These are phyloP conservation scores for Claviceps citrina DNA, from an alignment of 2,329 filamentous ascomycete species.

Conservation along the genomic window DNA sequence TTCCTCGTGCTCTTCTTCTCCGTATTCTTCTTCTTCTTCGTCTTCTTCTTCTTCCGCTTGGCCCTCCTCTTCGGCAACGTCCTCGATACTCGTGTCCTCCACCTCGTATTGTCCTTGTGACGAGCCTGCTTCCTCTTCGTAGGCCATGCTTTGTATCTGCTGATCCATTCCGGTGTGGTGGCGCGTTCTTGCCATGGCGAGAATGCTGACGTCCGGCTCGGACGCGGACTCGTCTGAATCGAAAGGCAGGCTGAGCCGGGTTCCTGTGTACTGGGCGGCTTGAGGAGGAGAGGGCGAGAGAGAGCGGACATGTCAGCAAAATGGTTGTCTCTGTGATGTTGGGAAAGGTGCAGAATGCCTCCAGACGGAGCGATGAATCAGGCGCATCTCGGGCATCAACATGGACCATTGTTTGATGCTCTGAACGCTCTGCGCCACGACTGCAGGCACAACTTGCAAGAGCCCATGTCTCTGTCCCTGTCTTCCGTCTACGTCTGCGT, in stretches of 20 bases:
- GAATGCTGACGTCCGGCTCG: slow-evolving; percentile 23
- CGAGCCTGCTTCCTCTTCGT: slow-evolving; percentile 13
- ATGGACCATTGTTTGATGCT: not conserved
- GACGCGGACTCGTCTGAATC: slow-evolving; percentile 22
- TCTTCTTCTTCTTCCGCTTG: slow-evolving; percentile 19
- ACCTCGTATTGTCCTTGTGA: slow-evolving; percentile 18
- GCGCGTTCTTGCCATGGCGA: slow-evolving; percentile 19
- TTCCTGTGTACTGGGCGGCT: slow-evolving; percentile 17
- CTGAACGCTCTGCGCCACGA: not conserved
- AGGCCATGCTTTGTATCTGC: slow-evolving; percentile 12
- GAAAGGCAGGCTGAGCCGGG: slow-evolving; percentile 22
- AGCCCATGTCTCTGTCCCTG: too few species aligned
- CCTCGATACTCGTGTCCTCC: slow-evolving; percentile 17
- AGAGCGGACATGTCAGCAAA: too few species aligned
- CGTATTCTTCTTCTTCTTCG: slow-evolving; percentile 20
- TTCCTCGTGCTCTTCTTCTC: slow-evolving; percentile 22
- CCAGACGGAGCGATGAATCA: too few species aligned
- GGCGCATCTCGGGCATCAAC: not conserved
- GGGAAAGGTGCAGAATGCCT: too few species aligned
- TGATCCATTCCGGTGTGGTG: slow-evolving; percentile 11
- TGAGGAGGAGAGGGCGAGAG: slow-evolving; percentile 5
- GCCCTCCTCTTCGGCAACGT: slow-evolving; percentile 13
- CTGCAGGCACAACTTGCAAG: too few species aligned
- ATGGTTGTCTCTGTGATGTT: too few species aligned
- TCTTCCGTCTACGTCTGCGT: too few species aligned